phyloP scores from a whole-genome alignment of 148 eudicot genomes.

The Amaranthus cruentus region DNA sequence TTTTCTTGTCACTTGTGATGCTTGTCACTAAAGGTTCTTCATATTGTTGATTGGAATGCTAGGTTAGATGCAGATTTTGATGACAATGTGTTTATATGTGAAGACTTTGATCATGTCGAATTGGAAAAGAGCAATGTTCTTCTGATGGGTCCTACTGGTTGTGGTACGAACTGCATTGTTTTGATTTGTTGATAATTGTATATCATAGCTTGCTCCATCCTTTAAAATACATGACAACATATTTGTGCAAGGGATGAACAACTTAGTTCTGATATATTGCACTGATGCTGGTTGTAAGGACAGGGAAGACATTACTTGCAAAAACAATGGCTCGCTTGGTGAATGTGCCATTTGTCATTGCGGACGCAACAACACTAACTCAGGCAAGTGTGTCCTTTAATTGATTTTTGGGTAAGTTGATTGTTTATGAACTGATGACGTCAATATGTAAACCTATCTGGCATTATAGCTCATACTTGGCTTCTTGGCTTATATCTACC shows the following conservation, averaged over 20 bases:
- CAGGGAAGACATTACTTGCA: conserved; percentile 99
- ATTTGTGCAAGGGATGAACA: neutral
- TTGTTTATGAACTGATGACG: conserved; percentile 14
- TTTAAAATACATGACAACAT: conserved; percentile 2
- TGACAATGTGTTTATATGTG: conserved; percentile 33
- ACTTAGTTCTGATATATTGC: conserved; percentile 24
- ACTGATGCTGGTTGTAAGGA: conserved; percentile 61
- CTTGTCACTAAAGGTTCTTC: conserved; percentile 17
- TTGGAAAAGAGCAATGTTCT: conserved; percentile 92
- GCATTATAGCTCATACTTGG: neutral
- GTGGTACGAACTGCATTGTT: conserved; percentile 62
- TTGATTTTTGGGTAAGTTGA: neutral
- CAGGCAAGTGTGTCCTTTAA: conserved; percentile 47
- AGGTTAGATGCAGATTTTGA: conserved; percentile 42
- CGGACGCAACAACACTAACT: conserved; percentile 96
- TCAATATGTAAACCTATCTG: conserved; percentile 21
- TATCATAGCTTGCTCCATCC: neutral
- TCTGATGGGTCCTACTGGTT: conserved; percentile 95
- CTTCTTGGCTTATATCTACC: neutral
- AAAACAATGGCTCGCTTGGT: conserved; percentile 92
- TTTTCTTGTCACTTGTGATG: conserved; percentile 18
- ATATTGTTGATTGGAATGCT: conserved; percentile 29
- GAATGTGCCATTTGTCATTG: conserved; percentile 95
- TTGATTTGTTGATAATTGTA: conserved; percentile 19
- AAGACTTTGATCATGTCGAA: conserved; percentile 60